Conservation (phyloP, 169 alveolate genomes). For the Plasmodium coatneyi region DNA sequence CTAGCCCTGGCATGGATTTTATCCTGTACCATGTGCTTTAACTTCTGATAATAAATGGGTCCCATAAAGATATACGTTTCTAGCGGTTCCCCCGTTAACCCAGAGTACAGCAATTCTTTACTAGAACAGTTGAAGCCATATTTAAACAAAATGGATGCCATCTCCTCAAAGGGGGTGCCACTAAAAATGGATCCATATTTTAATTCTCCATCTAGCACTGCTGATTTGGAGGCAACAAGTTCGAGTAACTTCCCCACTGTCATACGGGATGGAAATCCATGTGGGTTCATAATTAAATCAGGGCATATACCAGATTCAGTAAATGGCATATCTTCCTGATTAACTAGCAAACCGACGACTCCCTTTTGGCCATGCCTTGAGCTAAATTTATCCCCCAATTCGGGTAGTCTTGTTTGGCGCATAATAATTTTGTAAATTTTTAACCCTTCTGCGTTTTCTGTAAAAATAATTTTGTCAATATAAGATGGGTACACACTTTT, state of each 20-base stretch:
- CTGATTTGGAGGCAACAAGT: conserved; percentile 96
- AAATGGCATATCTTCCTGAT: conserved; percentile 99
- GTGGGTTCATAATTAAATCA: conserved; percentile 99
- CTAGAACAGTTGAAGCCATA: conserved; percentile 95
- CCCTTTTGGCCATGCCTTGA: conserved; percentile 99
- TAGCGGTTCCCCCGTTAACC: conserved; percentile 98
- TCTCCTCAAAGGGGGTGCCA: conserved; percentile 93
- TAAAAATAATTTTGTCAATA: conserved; percentile 95
- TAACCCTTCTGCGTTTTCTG: conserved; percentile 93
- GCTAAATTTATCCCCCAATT: conserved; percentile 98
- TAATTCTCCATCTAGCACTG: conserved; percentile 95
- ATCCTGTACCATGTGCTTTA: conserved; percentile 99
- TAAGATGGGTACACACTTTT: conserved; percentile 85
- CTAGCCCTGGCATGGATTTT: conserved; percentile 99
- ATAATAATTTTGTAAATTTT: conserved; percentile 93
- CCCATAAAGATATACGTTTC: conserved; percentile 97
- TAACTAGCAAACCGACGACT: conserved; percentile 98
- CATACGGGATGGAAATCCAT: conserved; percentile 99
- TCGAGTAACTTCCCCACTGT: conserved; percentile 99
- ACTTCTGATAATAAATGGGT: conserved; percentile 99
- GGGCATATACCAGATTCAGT: conserved; percentile 99
- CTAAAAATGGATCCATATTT: conserved; percentile 99
- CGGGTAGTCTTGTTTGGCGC: conserved; percentile 97
- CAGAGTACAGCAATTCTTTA: conserved; percentile 95
- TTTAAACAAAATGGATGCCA: conserved; percentile 91